Evolutionary conservation across 106 monocot species (phyloP).

Genomic region (Platanthera guangdongensis): DNA sequence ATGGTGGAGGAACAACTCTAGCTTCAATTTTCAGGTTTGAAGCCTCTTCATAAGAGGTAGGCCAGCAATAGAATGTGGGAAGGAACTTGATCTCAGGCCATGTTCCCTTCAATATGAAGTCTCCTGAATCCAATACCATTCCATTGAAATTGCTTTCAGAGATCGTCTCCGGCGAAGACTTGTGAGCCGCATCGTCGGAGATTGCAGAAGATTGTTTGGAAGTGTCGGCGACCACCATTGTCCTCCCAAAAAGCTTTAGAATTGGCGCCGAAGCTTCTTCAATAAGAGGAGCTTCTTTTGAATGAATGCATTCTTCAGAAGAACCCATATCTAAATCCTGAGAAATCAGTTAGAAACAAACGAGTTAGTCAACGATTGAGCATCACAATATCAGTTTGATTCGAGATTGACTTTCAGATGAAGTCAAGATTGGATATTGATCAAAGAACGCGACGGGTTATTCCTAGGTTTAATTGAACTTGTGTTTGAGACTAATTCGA

Average conservation of each 20-base stretch:
- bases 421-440: background rate
- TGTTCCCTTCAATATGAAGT: background rate
- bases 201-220: slow-evolving; percentile 9
- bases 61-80: slow-evolving; percentile 25
- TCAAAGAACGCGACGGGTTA: background rate
- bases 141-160: background rate
- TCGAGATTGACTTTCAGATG: background rate
- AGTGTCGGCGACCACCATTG: slow-evolving; percentile 29
- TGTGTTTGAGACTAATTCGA: background rate
- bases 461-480: background rate
- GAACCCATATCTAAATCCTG: slow-evolving; percentile 22
- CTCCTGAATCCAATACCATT: slow-evolving; percentile 7
- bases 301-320: background rate
- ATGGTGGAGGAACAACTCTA: background rate
- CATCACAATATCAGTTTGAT: background rate
- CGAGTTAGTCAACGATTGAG: background rate
- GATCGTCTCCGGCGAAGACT: background rate
- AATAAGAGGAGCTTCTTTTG: slow-evolving; percentile 13
- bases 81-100: slow-evolving; percentile 7
- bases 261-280: slow-evolving; percentile 21
- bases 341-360: background rate
- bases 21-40: slow-evolving; percentile 1
- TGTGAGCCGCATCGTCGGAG: background rate
- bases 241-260: slow-evolving; percentile 71
- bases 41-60: background rate